Base-by-base conservation (phyloP, 1,284 basidiomycete genomes). In the Stygiomarasmius scandens region DNA sequence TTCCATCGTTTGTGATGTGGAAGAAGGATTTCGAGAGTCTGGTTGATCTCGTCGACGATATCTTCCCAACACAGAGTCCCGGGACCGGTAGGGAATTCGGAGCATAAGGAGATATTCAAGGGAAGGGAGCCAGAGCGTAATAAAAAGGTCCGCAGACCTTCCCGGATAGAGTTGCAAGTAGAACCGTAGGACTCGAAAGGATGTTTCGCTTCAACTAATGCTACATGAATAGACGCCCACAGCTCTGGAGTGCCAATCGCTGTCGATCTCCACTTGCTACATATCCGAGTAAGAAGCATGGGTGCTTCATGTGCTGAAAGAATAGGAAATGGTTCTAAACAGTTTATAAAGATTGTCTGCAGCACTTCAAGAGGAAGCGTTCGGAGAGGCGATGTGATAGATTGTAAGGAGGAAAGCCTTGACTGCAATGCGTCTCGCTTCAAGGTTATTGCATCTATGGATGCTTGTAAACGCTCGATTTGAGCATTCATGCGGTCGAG, bases 191-290 rank as follows among this genome's bases (percentile, higher is more conserved):
- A 34, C 20, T 55, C 34, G 16, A 16, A 43, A 29, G 47, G 29
- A 22, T 54, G 44, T 11, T 44, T 12, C 11, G 52, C 52, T 23
- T 54, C 27, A 16, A 46, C 36, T 38, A 55, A 2, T 6, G 23
- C 34, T 2, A 55, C 34, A 44, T 55, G 54, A 11, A 55, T 38
- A 14, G 54, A 20, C 27, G 29, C 20, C 54, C 54, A 55, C 16
- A 49, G 47, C 19, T 55, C 54, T 43, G 54, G 47, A 5, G 54
- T 55, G n/a, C 9, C 2, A 8, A 43, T 1, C 27, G 45, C 48
- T 16, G 49, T 49, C 9, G 54, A 41, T 23, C 54, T 29, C 47
- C 54, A 55, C 11, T 46, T 46, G 24, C 54, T 55, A n/a, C 54
- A 55, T 14, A 55, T 41, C 8, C 36, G 54, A 5, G 46, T 41